These are phyloP conservation scores for Miscanthus lutarioriparius DNA, from an alignment of 176 grass and related monocot genomes.

Conservation along the genomic window DNA sequence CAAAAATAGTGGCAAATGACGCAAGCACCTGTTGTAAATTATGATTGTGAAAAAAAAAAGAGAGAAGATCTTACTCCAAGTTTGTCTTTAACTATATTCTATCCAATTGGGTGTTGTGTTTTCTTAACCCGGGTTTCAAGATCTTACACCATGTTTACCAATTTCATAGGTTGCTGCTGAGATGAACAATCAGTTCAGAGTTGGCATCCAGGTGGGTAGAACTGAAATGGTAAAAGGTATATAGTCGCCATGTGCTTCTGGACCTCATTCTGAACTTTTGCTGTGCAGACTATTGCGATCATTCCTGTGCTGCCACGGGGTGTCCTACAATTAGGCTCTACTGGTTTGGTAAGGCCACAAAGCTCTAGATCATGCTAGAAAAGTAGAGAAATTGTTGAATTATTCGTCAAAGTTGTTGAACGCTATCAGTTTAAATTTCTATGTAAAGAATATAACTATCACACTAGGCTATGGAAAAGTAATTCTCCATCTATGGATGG, in stretches of 20 bases:
- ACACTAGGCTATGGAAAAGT: neutral
- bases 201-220: slow-evolving; percentile 65
- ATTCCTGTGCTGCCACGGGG: slow-evolving; percentile 76
- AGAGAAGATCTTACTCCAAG: neutral
- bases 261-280: slow-evolving; percentile 34
- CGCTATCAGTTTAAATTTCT: neutral
- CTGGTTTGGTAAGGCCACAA: slow-evolving; percentile 52
- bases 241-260: neutral
- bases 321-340: slow-evolving; percentile 76
- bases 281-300: slow-evolving; percentile 71
- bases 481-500: neutral
- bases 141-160: slow-evolving; percentile 26
- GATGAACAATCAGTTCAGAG: slow-evolving; percentile 56
- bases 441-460: slow-evolving; percentile 17
- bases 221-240: slow-evolving; percentile 24
- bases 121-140: neutral
- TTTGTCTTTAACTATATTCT: neutral
- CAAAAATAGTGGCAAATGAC: slow-evolving; percentile 10
- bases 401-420: neutral
- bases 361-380: slow-evolving; percentile 2
- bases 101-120: neutral
- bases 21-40: neutral
- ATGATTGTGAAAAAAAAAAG: neutral
- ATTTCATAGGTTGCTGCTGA: slow-evolving; percentile 54
- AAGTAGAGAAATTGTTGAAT: slow-evolving; percentile 10